Base-by-base conservation (phyloP, 1,284 basidiomycete genomes). In the Cryptococcus sp. region DNA sequence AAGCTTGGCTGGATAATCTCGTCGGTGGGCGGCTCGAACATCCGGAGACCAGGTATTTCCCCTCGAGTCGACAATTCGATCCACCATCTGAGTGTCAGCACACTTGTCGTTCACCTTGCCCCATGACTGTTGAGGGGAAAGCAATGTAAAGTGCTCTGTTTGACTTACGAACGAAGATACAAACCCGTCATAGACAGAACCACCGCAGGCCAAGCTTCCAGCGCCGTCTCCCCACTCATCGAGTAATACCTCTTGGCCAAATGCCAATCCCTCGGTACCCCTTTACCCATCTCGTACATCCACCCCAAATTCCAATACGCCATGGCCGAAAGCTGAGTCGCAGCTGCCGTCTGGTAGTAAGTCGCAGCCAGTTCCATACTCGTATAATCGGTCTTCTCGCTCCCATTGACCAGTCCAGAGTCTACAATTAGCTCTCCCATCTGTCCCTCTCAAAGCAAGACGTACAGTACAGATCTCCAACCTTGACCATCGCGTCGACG, bases 301-400 rank as follows among this genome's bases (percentile, higher is more conserved):
- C 87, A 97, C 1, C 94, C 95, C 23, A 98, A 74, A 65, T 97
- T 97, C 92, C 93, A 98, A 83, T 94, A 91, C 2, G 94, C 93
- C 58, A 98, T 78, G 1, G 93, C 89, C 58, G 89, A 94, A 52
- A 85, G 65, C 54, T 91, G 87, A 2, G 88, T 92, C 59, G 93
- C 90, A 2, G 89, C 89, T 5, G 90, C 72, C 24, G 87, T 85
- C 65, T 90, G 90, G 67, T 98, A 98, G 69, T 90, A 97, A 16
- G 83, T 82, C 0, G 87, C 89, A 0, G 95, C 95, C 59, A 90
- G 90, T 47, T 47, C 40, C 21, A 47, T 36, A 9, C 38, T 18
- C 3, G 47, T 78, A 14, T 80, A 77, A 26, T 35, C 39, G 12
- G 39, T 32, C n/a, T 42, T 41, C 16, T 6, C 36, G 37, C 51